These are phyloP conservation scores for Rubia peregrina DNA, from an alignment of 305 asterid species.

Conservation along the genomic window DNA sequence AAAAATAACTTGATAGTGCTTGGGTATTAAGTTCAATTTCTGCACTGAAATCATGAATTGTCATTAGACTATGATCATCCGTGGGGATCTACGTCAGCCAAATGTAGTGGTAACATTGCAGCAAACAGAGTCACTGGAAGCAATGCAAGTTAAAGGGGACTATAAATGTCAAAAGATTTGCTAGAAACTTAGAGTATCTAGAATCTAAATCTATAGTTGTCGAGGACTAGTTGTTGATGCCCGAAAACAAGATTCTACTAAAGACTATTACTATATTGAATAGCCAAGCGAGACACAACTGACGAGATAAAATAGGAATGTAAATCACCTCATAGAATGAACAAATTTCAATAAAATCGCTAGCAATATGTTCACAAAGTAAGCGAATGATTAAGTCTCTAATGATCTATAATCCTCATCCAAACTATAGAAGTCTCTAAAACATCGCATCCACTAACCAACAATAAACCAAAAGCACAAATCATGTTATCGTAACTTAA, in stretches of 20 bases:
- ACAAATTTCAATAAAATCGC: neutral
- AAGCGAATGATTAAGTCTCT: neutral
- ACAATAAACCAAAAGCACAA: neutral
- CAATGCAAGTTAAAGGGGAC: neutral
- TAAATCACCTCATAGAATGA: neutral
- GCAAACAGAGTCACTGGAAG: neutral
- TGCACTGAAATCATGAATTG: neutral
- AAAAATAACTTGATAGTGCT: neutral
- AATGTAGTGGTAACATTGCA: neutral
- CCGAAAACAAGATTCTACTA: neutral
- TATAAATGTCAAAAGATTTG: neutral
- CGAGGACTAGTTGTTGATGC: neutral
- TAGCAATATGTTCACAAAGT: too few species aligned
- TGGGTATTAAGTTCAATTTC: neutral
- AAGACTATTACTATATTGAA: neutral
- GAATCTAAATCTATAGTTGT: neutral
- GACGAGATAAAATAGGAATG: neutral
- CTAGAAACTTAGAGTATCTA: neutral
- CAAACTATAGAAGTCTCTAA: neutral
- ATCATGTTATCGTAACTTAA: neutral
- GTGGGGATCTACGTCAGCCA: neutral
- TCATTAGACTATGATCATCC: neutral
- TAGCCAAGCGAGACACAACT: neutral
- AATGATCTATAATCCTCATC: neutral
- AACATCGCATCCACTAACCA: neutral